phyloP scores from a whole-genome alignment of 2,329 filamentous ascomycete species.

The Alternaria triticina region DNA sequence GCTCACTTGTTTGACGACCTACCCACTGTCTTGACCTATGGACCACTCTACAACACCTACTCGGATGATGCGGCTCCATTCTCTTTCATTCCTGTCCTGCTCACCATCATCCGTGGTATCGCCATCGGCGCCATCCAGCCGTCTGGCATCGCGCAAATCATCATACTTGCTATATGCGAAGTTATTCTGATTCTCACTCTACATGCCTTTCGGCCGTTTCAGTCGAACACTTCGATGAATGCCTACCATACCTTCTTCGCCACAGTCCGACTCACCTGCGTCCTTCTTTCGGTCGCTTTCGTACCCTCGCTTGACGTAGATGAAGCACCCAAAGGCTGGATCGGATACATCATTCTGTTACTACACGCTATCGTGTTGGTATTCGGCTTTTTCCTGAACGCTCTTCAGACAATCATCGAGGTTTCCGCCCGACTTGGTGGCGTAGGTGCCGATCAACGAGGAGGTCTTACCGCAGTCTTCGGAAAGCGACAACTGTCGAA shows the following conservation, averaged over 20 bases:
- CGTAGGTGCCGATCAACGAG: slow-evolving; percentile 77
- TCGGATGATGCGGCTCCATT: slow-evolving; percentile 92
- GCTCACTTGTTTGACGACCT: slow-evolving; percentile 93
- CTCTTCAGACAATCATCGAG: slow-evolving; percentile 87
- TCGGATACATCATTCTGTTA: slow-evolving; percentile 88
- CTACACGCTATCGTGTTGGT: slow-evolving; percentile 85
- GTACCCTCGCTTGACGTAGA: slow-evolving; percentile 80
- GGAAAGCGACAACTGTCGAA: slow-evolving; percentile 87
- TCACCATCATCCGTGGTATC: slow-evolving; percentile 85
- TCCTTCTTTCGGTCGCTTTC: slow-evolving; percentile 67
- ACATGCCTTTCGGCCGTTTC: slow-evolving; percentile 88
- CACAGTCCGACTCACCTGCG: slow-evolving; percentile 73
- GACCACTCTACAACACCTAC: slow-evolving; percentile 96
- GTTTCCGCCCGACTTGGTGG: slow-evolving; percentile 82
- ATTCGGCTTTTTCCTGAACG: slow-evolving; percentile 92
- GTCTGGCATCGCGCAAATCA: slow-evolving; percentile 90
- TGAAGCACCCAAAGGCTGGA: slow-evolving; percentile 86
- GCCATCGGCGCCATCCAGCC: slow-evolving; percentile 92
- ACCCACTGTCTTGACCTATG: slow-evolving; percentile 85
- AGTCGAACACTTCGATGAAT: slow-evolving; percentile 95
- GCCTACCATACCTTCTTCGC: slow-evolving; percentile 90
- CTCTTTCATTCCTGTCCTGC: slow-evolving; percentile 81
- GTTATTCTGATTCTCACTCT: slow-evolving; percentile 87
- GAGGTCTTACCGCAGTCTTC: slow-evolving; percentile 84
- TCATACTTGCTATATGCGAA: slow-evolving; percentile 91